These are phyloP conservation scores for Rehmannia glutinosa DNA, from an alignment of 257 asterid genomes.

Conservation along the genomic window DNA sequence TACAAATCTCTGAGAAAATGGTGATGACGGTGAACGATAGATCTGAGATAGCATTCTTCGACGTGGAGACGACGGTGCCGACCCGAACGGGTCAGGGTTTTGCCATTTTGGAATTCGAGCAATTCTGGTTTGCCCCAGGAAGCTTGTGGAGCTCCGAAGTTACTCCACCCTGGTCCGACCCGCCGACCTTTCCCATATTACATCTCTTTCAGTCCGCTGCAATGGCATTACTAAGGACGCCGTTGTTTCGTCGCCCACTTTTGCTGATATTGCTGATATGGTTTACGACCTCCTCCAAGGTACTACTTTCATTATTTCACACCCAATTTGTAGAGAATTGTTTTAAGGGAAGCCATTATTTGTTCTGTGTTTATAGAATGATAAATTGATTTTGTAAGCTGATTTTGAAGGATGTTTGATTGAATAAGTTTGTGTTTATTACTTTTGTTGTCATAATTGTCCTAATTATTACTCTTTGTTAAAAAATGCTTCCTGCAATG, in stretches of 20 bases:
- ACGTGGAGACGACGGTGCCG: constrained; percentile 87
- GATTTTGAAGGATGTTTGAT: not conserved
- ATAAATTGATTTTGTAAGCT: not conserved
- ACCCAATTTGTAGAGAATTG: not conserved
- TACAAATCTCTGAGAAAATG: not conserved
- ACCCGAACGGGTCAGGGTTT: constrained; percentile 65
- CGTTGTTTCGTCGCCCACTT: constrained; percentile 68
- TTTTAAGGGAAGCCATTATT: not conserved
- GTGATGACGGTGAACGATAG: constrained; percentile 37
- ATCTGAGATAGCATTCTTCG: constrained; percentile 89
- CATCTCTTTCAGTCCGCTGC: constrained; percentile 73
- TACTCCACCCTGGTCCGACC: constrained; percentile 86
- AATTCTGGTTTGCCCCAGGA: constrained; percentile 88
- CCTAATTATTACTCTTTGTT: too few relatives aligned
- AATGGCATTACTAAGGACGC: constrained; percentile 70
- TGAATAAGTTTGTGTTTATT: not conserved
- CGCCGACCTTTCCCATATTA: constrained; percentile 54
- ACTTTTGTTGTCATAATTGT: not conserved
- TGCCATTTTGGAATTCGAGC: constrained; percentile 79
- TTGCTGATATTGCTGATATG: constrained; percentile 65
- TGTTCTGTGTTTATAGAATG: constrained; percentile 3
- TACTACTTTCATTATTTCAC: constrained; percentile 21
- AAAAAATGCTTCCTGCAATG: not conserved
- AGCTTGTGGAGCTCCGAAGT: constrained; percentile 70
- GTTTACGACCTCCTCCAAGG: constrained; percentile 86